Evolutionary conservation across 2,329 filamentous ascomycete species (phyloP), one percentile per base, ranked within the genome.

Genomic region (Trichoderma aggressivum): DNA sequence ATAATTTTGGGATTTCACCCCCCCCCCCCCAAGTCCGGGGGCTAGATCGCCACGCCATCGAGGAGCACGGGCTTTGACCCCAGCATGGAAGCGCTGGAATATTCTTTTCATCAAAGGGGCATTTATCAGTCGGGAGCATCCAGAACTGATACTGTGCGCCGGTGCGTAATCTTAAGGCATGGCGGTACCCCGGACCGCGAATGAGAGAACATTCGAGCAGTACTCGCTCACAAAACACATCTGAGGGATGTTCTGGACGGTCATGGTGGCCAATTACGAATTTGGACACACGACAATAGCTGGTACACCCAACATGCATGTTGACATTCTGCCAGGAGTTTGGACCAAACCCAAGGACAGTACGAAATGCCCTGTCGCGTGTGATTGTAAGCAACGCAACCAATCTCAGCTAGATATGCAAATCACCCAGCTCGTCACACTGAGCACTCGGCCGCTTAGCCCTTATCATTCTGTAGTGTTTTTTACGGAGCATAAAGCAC

Each of bases 31-130:
- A 5, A 47, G 66, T 36, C 65, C 71, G 60, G 73, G 73, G 73
- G 74, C 70, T 60, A 70, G 71, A 71, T 72, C 71, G 56, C 70
- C 56, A 71, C 70, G 62, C 70, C 70, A 71, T 71, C 59, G 62
- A 53, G 8, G 30, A 71, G 63, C 70, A 71, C 70, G 58, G 70
- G 62, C 63, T 39, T 58, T 24, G 55, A 55, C 63, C 58, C 70
- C 55, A 50, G 55, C 63, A 68, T 68, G 34, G 63, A 68, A 71
- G 70, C 63, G 65, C 16, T 71, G 70, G 70, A 71, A 67, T 71
- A 71, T 71, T 71, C 70, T 67, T 53, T 71, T 34, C 39, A 24
- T 39, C 58, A 56, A 62, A 34, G 53, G 55, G 28, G 53, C 34
- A 60, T 16, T 8, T 26, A 59, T 59, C n/a, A 58, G 24, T 21